phyloP scores from a whole-genome alignment of 768 basidiomycete genomes.

The Pulveroboletus sp. region DNA sequence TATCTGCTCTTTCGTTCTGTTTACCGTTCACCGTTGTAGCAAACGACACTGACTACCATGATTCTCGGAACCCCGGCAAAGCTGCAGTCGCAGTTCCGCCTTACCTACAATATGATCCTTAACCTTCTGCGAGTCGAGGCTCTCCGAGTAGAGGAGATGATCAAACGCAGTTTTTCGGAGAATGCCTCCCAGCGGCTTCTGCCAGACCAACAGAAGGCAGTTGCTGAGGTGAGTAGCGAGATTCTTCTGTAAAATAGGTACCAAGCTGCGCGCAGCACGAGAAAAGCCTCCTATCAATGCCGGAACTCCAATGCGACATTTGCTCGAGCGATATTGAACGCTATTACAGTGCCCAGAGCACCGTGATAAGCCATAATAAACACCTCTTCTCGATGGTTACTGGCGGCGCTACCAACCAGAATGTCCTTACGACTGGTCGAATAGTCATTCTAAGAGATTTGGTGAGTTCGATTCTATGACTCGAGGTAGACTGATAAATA shows the following conservation, averaged over 20 bases:
- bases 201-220: slow-evolving; percentile 89
- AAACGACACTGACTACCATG: slow-evolving; percentile 74
- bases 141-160: slow-evolving; percentile 97
- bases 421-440: slow-evolving; percentile 66
- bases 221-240: slow-evolving; percentile 58
- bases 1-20: not conserved
- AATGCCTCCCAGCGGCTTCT: slow-evolving; percentile 89
- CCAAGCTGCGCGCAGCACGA: slow-evolving; percentile 52
- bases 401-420: slow-evolving; percentile 58
- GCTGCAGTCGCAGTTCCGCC: slow-evolving; percentile 90
- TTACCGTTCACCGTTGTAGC: slow-evolving; percentile 38
- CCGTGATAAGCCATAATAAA: slow-evolving; percentile 60
- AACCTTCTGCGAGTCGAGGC: slow-evolving; percentile 96
- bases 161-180: slow-evolving; percentile 97
- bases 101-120: slow-evolving; percentile 99
- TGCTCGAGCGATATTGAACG: slow-evolving; percentile 70
- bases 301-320: slow-evolving; percentile 60
- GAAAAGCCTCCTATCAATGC: slow-evolving; percentile 55
- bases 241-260: slow-evolving; percentile 3
- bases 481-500: not conserved
- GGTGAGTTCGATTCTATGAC: slow-evolving; percentile 42
- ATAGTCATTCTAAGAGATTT: slow-evolving; percentile 79
- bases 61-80: slow-evolving; percentile 93
- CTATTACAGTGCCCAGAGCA: slow-evolving; percentile 69
- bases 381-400: slow-evolving; percentile 56